Percentiles rank a stretch among this genome's conserved stretches.
Evolutionary conservation across 2,329 filamentous ascomycete species (phyloP).

Genomic region (Diaporthe caulivora): DNA sequence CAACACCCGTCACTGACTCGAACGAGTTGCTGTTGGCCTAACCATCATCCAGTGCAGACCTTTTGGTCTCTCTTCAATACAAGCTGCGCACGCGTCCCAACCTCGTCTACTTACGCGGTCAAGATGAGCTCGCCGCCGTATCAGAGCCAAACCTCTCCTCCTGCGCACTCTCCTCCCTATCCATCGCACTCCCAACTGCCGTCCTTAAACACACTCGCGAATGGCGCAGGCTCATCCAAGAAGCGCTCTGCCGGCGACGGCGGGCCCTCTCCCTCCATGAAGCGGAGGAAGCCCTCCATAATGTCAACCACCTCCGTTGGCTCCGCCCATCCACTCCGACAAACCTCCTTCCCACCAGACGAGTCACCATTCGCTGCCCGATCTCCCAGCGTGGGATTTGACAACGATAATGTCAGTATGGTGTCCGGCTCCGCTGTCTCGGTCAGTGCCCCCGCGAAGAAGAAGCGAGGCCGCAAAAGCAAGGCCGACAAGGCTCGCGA

Average conservation of each 20-base stretch:
- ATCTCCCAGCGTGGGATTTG: conserved; percentile 70
- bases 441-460: conserved; percentile 58
- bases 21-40: neutral
- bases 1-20: neutral
- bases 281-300: conserved; percentile 79
- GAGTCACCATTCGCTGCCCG: conserved; percentile 68
- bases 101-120: conserved; percentile 20
- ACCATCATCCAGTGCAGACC: neutral
- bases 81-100: neutral
- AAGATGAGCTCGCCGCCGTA: conserved; percentile 70
- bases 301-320: conserved; percentile 65
- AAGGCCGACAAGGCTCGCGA: conserved; percentile 67
- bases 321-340: conserved; percentile 78
- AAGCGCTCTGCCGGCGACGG: conserved; percentile 69
- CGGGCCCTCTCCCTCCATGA: conserved; percentile 62
- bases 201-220: conserved; percentile 42
- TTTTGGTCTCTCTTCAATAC: neutral
- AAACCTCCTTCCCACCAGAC: conserved; percentile 84
- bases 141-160: conserved; percentile 56
- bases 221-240: conserved; percentile 62
- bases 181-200: conserved; percentile 64
- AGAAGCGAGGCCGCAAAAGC: conserved; percentile 73
- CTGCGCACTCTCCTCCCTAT: conserved; percentile 68
- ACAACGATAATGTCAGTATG: conserved; percentile 71
- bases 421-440: conserved; percentile 73